Percentiles rank a stretch among this genome's conserved stretches.
These are phyloP conservation scores for Aspergillus bridgeri DNA, from an alignment of 495 filamentous ascomycete genomes.

Conservation along the genomic window DNA sequence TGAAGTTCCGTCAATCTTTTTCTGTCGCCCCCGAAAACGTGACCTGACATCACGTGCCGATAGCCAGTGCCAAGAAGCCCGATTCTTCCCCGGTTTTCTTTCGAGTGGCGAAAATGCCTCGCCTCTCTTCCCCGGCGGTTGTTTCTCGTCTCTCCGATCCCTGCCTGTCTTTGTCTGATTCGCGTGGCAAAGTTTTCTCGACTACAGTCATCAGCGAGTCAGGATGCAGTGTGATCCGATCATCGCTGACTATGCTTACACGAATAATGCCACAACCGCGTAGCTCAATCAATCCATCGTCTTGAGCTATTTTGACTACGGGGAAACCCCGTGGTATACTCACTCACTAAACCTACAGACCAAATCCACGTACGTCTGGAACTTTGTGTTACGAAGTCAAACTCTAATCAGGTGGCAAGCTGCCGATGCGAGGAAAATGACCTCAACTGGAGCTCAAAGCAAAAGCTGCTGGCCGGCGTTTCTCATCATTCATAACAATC, in stretches of 20 bases:
- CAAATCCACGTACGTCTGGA: too few species aligned
- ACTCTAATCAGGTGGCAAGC: too few species aligned
- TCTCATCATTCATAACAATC: not conserved
- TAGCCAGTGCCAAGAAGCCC: conserved; percentile 7
- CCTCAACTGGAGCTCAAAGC: not conserved
- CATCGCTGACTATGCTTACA: too few species aligned
- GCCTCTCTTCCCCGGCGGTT: not conserved
- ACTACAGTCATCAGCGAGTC: too few species aligned
- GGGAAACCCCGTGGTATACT: too few species aligned
- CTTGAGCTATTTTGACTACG: too few species aligned
- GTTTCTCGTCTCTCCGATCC: not conserved
- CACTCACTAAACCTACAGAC: too few species aligned
- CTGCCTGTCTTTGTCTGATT: not conserved
- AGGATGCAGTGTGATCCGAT: too few species aligned
- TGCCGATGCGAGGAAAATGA: not conserved
- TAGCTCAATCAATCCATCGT: too few species aligned
- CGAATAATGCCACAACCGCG: too few species aligned
- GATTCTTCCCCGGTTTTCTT: not conserved
- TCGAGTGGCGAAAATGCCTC: not conserved
- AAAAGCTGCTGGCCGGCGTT: not conserved
- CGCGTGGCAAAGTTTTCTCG: too few species aligned
- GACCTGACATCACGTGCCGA: conserved; percentile 18
- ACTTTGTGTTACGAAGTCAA: too few species aligned
- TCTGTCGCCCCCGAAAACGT: conserved; percentile 19
- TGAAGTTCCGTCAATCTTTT: conserved; percentile 13